Conservation (phyloP, 176 grass and related monocot species). For the Lolium perenne region DNA sequence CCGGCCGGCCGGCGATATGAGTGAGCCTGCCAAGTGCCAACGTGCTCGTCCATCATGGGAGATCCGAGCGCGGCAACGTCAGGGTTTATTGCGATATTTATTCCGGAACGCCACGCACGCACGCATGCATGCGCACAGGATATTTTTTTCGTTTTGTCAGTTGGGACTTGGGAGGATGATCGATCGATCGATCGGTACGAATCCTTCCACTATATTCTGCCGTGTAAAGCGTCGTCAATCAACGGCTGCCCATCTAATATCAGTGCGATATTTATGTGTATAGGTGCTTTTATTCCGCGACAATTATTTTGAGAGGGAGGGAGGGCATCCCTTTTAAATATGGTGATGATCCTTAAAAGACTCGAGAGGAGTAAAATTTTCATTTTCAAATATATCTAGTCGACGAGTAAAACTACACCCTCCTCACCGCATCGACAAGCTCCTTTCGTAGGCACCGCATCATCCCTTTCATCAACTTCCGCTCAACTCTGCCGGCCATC, state of each 20-base stretch:
- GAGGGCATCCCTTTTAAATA: too few species aligned
- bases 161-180: not conserved
- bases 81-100: slow-evolving; percentile 7
- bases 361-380: too few species aligned
- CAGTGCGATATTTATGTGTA: too few species aligned
- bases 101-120: not conserved
- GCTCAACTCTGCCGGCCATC: too few species aligned
- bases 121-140: not conserved
- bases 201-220: not conserved
- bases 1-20: not conserved
- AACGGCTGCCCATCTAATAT: not conserved
- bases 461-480: too few species aligned
- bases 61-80: slow-evolving; percentile 3
- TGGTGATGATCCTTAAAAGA: too few species aligned
- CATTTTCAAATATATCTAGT: too few species aligned
- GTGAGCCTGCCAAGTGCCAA: not conserved
- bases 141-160: slow-evolving; percentile 3
- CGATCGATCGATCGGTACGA: not conserved
- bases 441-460: too few species aligned
- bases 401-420: too few species aligned
- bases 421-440: too few species aligned
- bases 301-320: too few species aligned
- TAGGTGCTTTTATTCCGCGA: too few species aligned
- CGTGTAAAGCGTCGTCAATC: not conserved
- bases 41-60: not conserved